A percentile compares a stretch with the other conserved stretches of the same genome.
Evolutionary conservation across 2,329 filamentous ascomycete species (phyloP).

Genomic region (Camptophora hylomeconis): DNA sequence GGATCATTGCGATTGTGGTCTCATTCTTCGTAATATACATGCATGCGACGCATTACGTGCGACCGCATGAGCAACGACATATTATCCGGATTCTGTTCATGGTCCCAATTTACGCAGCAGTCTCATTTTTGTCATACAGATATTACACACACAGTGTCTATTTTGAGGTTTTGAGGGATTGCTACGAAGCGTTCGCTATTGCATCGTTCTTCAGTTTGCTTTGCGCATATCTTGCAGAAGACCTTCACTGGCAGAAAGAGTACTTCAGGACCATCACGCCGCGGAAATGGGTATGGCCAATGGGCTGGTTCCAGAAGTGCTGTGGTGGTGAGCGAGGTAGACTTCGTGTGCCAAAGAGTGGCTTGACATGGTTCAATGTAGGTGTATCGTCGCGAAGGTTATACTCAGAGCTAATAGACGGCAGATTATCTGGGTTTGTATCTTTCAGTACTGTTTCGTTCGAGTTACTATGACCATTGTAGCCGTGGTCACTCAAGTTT

Average conservation of each 20-base stretch:
- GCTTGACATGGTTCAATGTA: slow-evolving; percentile 79
- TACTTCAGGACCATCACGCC: slow-evolving; percentile 60
- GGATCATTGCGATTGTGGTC: slow-evolving; percentile 36
- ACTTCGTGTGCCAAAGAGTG: slow-evolving; percentile 64
- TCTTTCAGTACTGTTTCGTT: slow-evolving; percentile 80
- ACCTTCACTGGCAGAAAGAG: slow-evolving; percentile 66
- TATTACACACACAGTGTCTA: slow-evolving; percentile 71
- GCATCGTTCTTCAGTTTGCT: slow-evolving; percentile 74
- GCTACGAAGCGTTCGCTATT: slow-evolving; percentile 82
- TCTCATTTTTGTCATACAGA: slow-evolving; percentile 59
- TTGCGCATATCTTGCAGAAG: slow-evolving; percentile 67
- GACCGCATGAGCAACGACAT: slow-evolving; percentile 47
- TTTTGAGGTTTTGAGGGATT: slow-evolving; percentile 68
- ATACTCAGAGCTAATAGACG: too few relatives aligned
- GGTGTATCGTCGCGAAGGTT: slow-evolving; percentile 1
- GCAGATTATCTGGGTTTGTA: slow-evolving; percentile 64
- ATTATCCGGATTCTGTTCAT: slow-evolving; percentile 83
- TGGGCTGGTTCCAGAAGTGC: slow-evolving; percentile 57
- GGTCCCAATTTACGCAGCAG: slow-evolving; percentile 67
- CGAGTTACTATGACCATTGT: slow-evolving; percentile 68
- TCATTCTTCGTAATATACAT: slow-evolving; percentile 42
- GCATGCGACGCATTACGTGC: slow-evolving; percentile 48
- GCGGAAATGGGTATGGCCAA: slow-evolving; percentile 61
- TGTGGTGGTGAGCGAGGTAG: slow-evolving; percentile 56
- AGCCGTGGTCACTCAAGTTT: slow-evolving; percentile 59